Evolutionary conservation across 345 rosid species (phyloP).

Genomic region (Aurinia saxatilis): DNA sequence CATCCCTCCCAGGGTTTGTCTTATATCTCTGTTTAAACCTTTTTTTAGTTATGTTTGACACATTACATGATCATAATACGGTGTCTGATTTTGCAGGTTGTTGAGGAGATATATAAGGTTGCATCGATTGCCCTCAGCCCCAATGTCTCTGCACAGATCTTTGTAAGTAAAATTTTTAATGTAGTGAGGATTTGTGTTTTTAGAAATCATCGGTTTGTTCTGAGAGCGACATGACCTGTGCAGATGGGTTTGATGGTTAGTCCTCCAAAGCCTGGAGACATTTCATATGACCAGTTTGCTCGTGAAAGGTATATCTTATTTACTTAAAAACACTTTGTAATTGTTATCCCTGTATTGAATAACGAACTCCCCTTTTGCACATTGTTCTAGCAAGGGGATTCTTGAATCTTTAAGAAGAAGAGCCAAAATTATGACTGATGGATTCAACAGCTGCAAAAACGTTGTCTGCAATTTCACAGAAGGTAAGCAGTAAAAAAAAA

Average conservation of each 20-base stretch:
- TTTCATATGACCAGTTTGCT: conserved; percentile 67
- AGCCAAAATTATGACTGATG: conserved; percentile 94
- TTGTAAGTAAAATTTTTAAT: conserved; percentile 47
- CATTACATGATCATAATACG: not conserved
- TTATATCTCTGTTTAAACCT: not conserved
- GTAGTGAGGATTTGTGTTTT: not conserved
- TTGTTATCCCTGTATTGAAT: not conserved
- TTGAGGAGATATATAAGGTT: conserved; percentile 94
- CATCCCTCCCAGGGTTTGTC: conserved; percentile 76
- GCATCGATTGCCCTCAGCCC: conserved; percentile 92
- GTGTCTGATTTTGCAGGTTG: conserved; percentile 49
- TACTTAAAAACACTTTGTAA: not conserved
- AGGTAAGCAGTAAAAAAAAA: conserved; percentile 34
- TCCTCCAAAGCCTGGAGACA: conserved; percentile 92
- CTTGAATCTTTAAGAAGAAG: conserved; percentile 88
- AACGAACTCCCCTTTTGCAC: not conserved
- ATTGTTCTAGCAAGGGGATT: conserved; percentile 63
- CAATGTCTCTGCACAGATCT: conserved; percentile 95
- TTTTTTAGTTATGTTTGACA: not conserved
- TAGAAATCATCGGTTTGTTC: not conserved
- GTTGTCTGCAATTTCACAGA: conserved; percentile 96
- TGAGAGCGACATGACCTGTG: conserved; percentile 5
- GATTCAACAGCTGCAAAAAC: conserved; percentile 96
- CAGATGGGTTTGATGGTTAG: conserved; percentile 98
- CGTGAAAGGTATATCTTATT: conserved; percentile 69